Evolutionary conservation across 108 stramenopile species (phyloP).

Genomic region (Nitzschia inconspicua): DNA sequence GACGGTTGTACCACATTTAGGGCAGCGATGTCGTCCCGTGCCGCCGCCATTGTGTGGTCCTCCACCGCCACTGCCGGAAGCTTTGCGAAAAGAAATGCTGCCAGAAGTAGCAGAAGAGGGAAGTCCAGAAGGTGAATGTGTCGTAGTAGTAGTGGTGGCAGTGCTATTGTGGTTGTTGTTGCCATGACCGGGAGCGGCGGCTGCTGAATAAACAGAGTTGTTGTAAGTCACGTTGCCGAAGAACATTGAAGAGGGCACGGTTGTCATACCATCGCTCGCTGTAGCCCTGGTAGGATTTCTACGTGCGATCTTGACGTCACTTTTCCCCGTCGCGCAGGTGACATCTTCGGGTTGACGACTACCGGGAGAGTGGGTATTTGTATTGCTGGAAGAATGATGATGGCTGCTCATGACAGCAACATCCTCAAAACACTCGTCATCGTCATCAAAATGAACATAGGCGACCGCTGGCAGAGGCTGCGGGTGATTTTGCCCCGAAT

Average conservation of each 20-base stretch:
- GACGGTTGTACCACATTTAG: conserved; percentile 69
- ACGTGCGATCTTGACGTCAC: conserved; percentile 13
- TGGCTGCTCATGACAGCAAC: neutral
- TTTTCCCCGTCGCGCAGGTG: conserved; percentile 1
- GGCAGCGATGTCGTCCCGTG: conserved; percentile 52
- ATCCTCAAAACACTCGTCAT: conserved; percentile 2
- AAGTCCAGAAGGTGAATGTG: conserved; percentile 18
- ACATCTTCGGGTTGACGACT: conserved; percentile 1
- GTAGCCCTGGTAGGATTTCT: neutral
- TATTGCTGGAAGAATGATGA: neutral
- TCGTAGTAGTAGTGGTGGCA: no score
- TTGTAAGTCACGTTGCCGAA: conserved; percentile 1
- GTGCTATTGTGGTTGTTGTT: no score
- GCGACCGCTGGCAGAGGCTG: conserved; percentile 25
- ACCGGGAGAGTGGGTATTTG: neutral
- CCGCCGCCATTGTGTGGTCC: conserved; percentile 47
- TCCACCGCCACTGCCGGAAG: no score
- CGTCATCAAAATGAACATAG: conserved; percentile 24
- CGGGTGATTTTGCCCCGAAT: conserved; percentile 1
- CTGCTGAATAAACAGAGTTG: neutral
- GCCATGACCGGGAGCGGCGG: conserved; percentile 6
- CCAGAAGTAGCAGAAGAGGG: conserved; percentile 13
- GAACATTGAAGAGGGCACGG: no score
- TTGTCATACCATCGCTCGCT: no score
- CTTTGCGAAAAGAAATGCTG: conserved; percentile 7